Base-by-base conservation (phyloP, 352 stramenopile genomes). In the Phytophthora kernoviae region DNA sequence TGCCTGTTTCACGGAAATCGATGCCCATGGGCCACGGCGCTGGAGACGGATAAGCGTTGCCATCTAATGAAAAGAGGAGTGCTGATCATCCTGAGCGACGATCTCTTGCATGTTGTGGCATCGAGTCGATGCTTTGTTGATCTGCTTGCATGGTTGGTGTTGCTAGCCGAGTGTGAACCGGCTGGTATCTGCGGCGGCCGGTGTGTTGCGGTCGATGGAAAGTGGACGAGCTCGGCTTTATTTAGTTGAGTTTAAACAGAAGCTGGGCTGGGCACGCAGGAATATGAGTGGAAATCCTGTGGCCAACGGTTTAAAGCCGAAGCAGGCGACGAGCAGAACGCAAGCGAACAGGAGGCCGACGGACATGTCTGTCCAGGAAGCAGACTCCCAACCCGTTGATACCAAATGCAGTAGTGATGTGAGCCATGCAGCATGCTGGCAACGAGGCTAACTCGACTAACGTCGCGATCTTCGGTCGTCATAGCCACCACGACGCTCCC, bases 221-320 rank as follows among this genome's bases (percentile, higher is more conserved):
- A 73, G 62, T 64, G 65, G 68, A 78, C 72, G 72, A 70, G 72
- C 70, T 81, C 55, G 63, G 58, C 68, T 85, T 79, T 85, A 85
- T 85, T 84, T 82, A 79, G 68, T 78, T 79, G 67, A 62, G 24
- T 60, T 79, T 79, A 72, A 81, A 81, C 61, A 78, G 70, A 85
- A 83, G 68, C 67, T 85, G 72, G 57, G 45, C 50, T 42, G 39
- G 54, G 65, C 54, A 69, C 54, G 55, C 63, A 72, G 68, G 61
- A 46, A 65, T 62, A 58, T 46, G 37, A 50, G 54, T 45, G 36
- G 41, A 18, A 32, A 17, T 41, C 34, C 55, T 41, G 32, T 55
- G 52, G 50, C 51, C 66, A 43, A 45, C 46, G 30, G 40, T 63
- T 55, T 36, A 58, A 44, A 18, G 34, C 61, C 42, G 30, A 67